Evolutionary conservation across 495 filamentous ascomycete genomes (phyloP).

Genomic region (Usnea hakonensis): DNA sequence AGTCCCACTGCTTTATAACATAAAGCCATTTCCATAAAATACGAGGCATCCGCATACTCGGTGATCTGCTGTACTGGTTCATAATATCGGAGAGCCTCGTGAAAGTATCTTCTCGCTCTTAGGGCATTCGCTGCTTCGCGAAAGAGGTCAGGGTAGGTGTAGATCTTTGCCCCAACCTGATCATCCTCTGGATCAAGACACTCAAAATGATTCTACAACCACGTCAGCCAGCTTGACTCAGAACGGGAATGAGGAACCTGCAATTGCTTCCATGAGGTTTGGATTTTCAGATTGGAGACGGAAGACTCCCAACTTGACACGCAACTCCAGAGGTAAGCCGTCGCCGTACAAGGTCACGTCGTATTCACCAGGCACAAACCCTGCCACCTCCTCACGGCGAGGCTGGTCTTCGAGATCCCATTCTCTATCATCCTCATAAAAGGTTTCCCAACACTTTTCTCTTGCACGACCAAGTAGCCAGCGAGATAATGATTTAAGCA

Average conservation of each 20-base stretch:
- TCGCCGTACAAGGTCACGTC: constrained; percentile 57
- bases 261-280: constrained; percentile 67
- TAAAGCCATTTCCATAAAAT: constrained; percentile 62
- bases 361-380: constrained; percentile 48
- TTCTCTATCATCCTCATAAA: constrained; percentile 74
- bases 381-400: constrained; percentile 49
- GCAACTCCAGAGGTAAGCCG: constrained; percentile 72
- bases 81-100: constrained; percentile 69
- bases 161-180: constrained; percentile 41
- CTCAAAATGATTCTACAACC: constrained; percentile 50
- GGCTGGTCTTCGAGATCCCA: constrained; percentile 74
- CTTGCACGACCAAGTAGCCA: constrained; percentile 72
- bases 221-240: constrained; percentile 13
- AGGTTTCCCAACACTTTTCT: constrained; percentile 75
- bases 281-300: constrained; percentile 55
- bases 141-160: constrained; percentile 67
- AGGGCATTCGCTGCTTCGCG: constrained; percentile 63
- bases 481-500: constrained; percentile 61
- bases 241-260: constrained; percentile 35
- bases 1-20: constrained; percentile 60
- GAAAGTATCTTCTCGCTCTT: constrained; percentile 45
- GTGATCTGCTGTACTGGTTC: constrained; percentile 53
- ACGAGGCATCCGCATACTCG: constrained; percentile 50
- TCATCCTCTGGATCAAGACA: constrained; percentile 54
- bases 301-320: constrained; percentile 79